Conservation (phyloP, 2,329 filamentous ascomycete genomes). For the Phaeosphaeriaceae sp. region DNA sequence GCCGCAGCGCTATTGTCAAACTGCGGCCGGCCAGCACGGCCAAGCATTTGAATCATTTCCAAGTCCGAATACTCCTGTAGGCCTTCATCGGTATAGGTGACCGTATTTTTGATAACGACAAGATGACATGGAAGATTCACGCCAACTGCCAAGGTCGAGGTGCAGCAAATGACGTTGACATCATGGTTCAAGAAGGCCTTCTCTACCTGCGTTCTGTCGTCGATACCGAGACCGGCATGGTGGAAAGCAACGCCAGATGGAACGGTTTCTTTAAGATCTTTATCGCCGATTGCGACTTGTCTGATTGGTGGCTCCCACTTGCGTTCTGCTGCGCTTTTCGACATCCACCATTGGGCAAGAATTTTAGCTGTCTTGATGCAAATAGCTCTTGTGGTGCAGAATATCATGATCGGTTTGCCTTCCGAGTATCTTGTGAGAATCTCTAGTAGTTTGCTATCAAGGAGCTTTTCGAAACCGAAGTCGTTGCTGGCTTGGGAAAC, state of each 20-base stretch:
- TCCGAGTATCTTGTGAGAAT: conserved; percentile 72
- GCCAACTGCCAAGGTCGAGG: conserved; percentile 82
- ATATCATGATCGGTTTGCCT: conserved; percentile 80
- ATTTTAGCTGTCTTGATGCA: conserved; percentile 71
- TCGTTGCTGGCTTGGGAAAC: conserved; percentile 67
- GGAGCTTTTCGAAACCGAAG: conserved; percentile 75
- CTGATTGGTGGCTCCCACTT: conserved; percentile 69
- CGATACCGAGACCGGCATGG: conserved; percentile 73
- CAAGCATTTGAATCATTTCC: conserved; percentile 91
- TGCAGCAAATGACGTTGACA: conserved; percentile 85
- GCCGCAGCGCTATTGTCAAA: conserved; percentile 79
- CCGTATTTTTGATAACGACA: conserved; percentile 82
- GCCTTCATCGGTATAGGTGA: conserved; percentile 62
- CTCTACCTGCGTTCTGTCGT: conserved; percentile 72
- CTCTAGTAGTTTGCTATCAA: conserved; percentile 70
- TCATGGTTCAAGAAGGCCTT: conserved; percentile 72
- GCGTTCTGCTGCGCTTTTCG: conserved; percentile 58
- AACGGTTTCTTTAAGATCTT: conserved; percentile 64
- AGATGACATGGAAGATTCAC: conserved; percentile 85
- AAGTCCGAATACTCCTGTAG: conserved; percentile 78
- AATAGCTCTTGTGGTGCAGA: conserved; percentile 79
- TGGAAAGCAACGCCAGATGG: conserved; percentile 77
- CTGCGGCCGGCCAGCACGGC: conserved; percentile 81
- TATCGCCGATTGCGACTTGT: conserved; percentile 61
- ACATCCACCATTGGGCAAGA: conserved; percentile 71